phyloP scores from a whole-genome alignment of 208 protist genomes.

The Angomonas deanei region DNA sequence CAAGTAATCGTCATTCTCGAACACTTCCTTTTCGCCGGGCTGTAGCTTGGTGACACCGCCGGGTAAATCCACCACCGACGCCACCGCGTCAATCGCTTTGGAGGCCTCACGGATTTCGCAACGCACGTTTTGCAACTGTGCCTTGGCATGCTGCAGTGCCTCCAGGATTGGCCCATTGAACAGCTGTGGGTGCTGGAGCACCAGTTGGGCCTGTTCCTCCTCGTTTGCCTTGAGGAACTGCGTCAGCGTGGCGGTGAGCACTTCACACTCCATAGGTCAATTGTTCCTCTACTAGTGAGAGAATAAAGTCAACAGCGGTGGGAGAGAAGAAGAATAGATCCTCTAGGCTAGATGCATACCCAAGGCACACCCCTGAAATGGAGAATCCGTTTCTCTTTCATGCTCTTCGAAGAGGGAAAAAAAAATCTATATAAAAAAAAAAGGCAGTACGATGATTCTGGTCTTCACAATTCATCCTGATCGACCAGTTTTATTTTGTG shows the following conservation, averaged over 20 bases:
- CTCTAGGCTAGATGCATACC: too few relatives aligned
- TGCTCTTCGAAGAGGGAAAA: too few relatives aligned
- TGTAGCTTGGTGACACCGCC: slow-evolving; percentile 20
- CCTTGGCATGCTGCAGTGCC: slow-evolving; percentile 30
- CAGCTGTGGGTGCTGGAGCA: slow-evolving; percentile 14
- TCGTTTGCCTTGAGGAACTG: slow-evolving; percentile 19
- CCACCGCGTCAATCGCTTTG: slow-evolving; percentile 37
- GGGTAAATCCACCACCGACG: slow-evolving; percentile 30
- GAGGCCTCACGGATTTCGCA: slow-evolving; percentile 31
- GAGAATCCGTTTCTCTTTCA: too few relatives aligned
- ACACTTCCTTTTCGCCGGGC: slow-evolving; percentile 16
- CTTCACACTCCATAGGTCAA: slow-evolving; percentile 2
- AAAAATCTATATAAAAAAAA: too few relatives aligned
- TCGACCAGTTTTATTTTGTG: not conserved
- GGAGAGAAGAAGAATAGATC: too few relatives aligned
- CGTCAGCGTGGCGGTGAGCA: slow-evolving; percentile 18
- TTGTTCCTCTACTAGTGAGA: not conserved
- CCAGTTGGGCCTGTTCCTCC: slow-evolving; percentile 7
- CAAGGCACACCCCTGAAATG: too few relatives aligned
- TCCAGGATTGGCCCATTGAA: slow-evolving; percentile 25
- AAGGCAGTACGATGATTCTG: too few relatives aligned
- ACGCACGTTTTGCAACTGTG: slow-evolving; percentile 21
- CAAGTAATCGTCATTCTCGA: slow-evolving; percentile 45
- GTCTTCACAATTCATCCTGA: not conserved
- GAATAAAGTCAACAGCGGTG: too few relatives aligned